A percentile compares a stretch with the other conserved stretches of the same genome.
phyloP scores from a whole-genome alignment of 139 green algal species.

The Tetraselmis striata region DNA sequence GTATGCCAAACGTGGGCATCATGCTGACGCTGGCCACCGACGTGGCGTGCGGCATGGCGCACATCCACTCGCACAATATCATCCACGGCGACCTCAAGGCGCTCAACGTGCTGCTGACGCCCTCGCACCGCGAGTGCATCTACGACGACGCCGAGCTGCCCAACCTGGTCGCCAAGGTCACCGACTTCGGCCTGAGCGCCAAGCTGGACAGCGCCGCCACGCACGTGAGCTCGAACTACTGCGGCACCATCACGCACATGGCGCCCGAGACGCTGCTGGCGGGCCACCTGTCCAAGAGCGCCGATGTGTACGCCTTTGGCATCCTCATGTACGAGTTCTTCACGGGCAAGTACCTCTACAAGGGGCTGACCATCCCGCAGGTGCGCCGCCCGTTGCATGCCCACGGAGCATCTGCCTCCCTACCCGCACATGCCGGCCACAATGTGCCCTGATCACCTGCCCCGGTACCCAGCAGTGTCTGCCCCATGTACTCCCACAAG shows the following conservation, averaged over 20 bases:
- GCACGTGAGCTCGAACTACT: conserved; percentile 42
- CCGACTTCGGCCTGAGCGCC: conserved; percentile 54
- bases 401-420: too few species aligned
- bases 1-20: conserved; percentile 6
- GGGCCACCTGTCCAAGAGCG: conserved; percentile 38
- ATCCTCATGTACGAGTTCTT: conserved; percentile 29
- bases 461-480: too few species aligned
- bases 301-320: conserved; percentile 52
- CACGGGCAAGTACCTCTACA: neutral
- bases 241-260: conserved; percentile 59
- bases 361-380: neutral
- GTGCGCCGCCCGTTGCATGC: too few species aligned
- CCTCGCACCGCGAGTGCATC: neutral
- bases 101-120: conserved; percentile 60
- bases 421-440: too few species aligned
- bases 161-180: conserved; percentile 38
- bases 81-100: conserved; percentile 66
- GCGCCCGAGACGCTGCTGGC: conserved; percentile 54
- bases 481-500: too few species aligned
- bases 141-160: conserved; percentile 37
- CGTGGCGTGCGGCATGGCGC: conserved; percentile 49
- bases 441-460: too few species aligned
- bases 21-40: conserved; percentile 33
- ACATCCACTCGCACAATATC: conserved; percentile 58
- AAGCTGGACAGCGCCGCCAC: conserved; percentile 13